Conservation (phyloP, 768 basidiomycete species). For the Baorangia bicolor region DNA sequence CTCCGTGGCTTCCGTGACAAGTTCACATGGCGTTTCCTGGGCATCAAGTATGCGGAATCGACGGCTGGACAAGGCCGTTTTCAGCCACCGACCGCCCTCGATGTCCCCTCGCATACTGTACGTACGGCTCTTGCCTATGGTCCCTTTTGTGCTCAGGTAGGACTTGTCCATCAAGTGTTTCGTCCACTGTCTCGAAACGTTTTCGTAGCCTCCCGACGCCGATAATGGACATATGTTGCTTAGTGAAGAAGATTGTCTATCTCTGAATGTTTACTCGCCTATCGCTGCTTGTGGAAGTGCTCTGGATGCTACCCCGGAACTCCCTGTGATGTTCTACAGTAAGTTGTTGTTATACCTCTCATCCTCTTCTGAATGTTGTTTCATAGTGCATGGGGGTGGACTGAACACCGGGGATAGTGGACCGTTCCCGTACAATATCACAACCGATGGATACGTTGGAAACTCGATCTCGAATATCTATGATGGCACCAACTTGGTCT, state of each 20-base stretch:
- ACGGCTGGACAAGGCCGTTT: constrained; percentile 10
- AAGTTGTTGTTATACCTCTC: neutral
- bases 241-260: constrained; percentile 20
- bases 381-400: constrained; percentile 21
- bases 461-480: constrained; percentile 19
- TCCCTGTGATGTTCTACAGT: constrained; percentile 24
- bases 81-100: constrained; percentile 10
- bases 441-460: constrained; percentile 19
- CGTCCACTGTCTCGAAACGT: neutral
- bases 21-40: constrained; percentile 19
- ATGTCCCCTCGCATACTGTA: neutral
- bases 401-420: constrained; percentile 16
- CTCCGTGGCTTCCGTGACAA: constrained; percentile 20
- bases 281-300: neutral
- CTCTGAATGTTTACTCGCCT: constrained; percentile 20
- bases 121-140: constrained; percentile 12
- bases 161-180: neutral
- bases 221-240: constrained; percentile 9
- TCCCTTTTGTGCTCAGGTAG: constrained; percentile 19
- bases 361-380: neutral
- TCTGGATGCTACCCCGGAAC: neutral
- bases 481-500: constrained; percentile 26
- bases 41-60: constrained; percentile 14
- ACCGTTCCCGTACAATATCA: constrained; percentile 22
- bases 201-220: constrained; percentile 12